phyloP scores from a whole-genome alignment of 768 basidiomycete genomes.

The Asterophora parasitica region DNA sequence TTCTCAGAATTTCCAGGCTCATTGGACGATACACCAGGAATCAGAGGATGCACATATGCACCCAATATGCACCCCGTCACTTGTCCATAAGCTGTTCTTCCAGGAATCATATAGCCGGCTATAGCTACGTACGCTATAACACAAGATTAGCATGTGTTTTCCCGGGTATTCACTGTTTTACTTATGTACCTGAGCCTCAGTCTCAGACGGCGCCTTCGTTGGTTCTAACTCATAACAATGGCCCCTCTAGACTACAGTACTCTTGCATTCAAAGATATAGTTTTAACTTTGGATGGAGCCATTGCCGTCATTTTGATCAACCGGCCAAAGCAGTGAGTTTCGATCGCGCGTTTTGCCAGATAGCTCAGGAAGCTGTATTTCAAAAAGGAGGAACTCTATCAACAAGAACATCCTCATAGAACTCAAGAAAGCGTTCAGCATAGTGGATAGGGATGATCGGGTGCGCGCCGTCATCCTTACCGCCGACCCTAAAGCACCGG shows the following conservation, averaged over 20 bases:
- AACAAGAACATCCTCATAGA: constrained; percentile 29
- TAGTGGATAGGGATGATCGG: constrained; percentile 48
- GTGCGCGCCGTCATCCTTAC: constrained; percentile 49
- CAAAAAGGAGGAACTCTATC: constrained; percentile 44
- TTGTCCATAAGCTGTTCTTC: too few relatives aligned
- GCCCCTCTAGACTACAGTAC: constrained; percentile 28
- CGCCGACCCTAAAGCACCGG: constrained; percentile 45
- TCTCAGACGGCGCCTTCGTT: too few relatives aligned
- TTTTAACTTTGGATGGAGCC: constrained; percentile 38
- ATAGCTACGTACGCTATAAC: not conserved
- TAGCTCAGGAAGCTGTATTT: not conserved
- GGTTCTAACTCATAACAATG: constrained; percentile 18
- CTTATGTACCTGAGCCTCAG: too few relatives aligned
- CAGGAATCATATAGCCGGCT: too few relatives aligned
- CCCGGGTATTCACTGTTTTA: too few relatives aligned
- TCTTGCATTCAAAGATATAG: constrained; percentile 37
- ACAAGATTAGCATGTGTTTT: too few relatives aligned
- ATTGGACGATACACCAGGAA: too few relatives aligned
- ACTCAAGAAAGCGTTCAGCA: constrained; percentile 37
- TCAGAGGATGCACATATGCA: too few relatives aligned
- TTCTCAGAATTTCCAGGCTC: too few relatives aligned
- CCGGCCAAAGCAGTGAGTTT: constrained; percentile 41
- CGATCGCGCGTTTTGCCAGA: not conserved
- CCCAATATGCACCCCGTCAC: too few relatives aligned
- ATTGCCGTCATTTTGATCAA: constrained; percentile 44